Base-by-base conservation (phyloP, 176 grass and related monocot genomes). In the Panicum miliaceum region DNA sequence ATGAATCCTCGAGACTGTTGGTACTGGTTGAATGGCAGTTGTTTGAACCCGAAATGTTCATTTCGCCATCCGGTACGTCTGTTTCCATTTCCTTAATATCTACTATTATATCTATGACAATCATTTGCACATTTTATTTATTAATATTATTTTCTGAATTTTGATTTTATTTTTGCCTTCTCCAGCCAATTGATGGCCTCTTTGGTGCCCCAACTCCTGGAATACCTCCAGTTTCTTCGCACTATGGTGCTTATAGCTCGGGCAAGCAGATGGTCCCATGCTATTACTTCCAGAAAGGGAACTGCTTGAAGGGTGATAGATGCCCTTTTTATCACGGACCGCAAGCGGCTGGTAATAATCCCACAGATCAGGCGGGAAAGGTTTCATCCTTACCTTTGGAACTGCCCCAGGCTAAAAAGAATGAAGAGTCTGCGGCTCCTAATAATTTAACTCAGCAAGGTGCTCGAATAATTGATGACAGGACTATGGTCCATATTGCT, bases 251-350 rank as follows among this genome's bases (percentile, higher is more conserved):
- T 67, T 90, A 86, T 85, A 95, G 87, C 81, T 26, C 36, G 0
- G 81, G 50, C 58, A 99, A 96, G 54, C 91, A 99, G 84, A 81
- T 69, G 86, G 91, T 90, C 57, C 89, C 96, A 52, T 99, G 96
- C 83, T 99, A 96, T 89, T 99, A 99, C 73, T 99, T 99, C 80
- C 89, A 89, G 69, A 94, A 95, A 88, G 93, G 96, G 15, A 95
- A 86, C 65, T 99, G 96, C 88, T 37, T 99, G 16, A 99, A 99
- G 89, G 96, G 96, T 52, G 93, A 99, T 66, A 93, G 87, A 79
- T 99, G 96, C 66, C 70, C 75, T 16, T 99, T 92, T 88, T 92
- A 87, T 59, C 96, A 99, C 52, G 94, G 88, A n/a, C 86, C 81
- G 0, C 93, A 88, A 35, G 38, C 75, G 0, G 71, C 78, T 85